These are phyloP conservation scores for Boletus sp. DNA, from an alignment of 768 basidiomycete species.

Conservation along the genomic window DNA sequence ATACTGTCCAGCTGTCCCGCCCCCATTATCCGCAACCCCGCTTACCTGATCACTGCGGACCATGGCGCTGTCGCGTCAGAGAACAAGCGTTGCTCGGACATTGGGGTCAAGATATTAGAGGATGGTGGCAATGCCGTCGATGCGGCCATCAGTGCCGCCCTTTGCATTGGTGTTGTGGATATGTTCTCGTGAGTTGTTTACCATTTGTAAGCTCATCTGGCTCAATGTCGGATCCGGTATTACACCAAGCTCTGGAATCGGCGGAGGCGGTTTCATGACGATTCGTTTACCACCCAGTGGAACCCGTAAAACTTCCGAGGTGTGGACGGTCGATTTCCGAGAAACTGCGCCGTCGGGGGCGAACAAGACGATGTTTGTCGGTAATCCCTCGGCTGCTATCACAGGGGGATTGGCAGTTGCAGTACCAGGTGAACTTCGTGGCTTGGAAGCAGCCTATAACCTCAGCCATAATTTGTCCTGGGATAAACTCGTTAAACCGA, in stretches of 20 bases:
- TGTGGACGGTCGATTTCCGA: constrained; percentile 78
- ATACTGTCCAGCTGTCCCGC: not conserved
- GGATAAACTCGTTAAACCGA: constrained; percentile 71
- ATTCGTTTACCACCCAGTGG: constrained; percentile 62
- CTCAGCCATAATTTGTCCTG: constrained; percentile 82
- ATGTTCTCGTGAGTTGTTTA: constrained; percentile 71
- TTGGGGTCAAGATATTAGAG: constrained; percentile 74
- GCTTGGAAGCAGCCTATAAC: constrained; percentile 75
- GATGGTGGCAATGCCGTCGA: constrained; percentile 72
- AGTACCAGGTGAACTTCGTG: constrained; percentile 88
- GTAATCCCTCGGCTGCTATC: constrained; percentile 48
- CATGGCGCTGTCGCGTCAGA: constrained; percentile 89
- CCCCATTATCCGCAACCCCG: constrained; percentile 47
- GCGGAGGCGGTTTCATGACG: constrained; percentile 84
- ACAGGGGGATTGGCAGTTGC: constrained; percentile 83
- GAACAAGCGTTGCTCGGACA: constrained; percentile 81
- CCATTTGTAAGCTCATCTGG: too few species aligned
- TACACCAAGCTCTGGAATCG: constrained; percentile 64
- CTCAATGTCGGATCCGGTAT: too few species aligned
- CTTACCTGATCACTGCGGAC: constrained; percentile 49
- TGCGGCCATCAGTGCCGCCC: constrained; percentile 69
- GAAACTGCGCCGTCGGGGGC: constrained; percentile 58
- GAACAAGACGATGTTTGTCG: constrained; percentile 55
- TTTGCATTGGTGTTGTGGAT: constrained; percentile 80
- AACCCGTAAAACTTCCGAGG: constrained; percentile 45